Evolutionary conservation across 108 stramenopile species (phyloP).

Genomic region (Cyclotella atomus): DNA sequence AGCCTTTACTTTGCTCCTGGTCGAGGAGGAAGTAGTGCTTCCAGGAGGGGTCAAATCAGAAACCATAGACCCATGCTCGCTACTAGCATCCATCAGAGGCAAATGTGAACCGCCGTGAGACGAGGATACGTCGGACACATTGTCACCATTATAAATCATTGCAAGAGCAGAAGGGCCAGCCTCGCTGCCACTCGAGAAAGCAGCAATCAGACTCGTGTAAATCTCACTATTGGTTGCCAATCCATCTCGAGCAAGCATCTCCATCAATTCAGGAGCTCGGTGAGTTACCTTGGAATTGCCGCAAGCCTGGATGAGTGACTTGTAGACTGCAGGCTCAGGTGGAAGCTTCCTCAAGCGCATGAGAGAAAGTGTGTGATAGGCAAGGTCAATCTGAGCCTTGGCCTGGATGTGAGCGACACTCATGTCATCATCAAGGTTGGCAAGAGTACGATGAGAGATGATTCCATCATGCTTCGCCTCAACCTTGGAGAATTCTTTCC

Average conservation of each 20-base stretch:
- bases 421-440: conserved; percentile 50
- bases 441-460: neutral
- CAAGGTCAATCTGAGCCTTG: conserved; percentile 77
- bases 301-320: conserved; percentile 82
- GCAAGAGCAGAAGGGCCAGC: conserved; percentile 12
- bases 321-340: conserved; percentile 67
- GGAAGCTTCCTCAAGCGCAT: conserved; percentile 60
- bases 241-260: conserved; percentile 68
- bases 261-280: conserved; percentile 68
- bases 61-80: neutral
- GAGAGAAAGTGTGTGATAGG: conserved; percentile 63
- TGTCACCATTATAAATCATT: conserved; percentile 9
- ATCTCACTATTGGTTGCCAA: conserved; percentile 69
- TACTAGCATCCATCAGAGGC: neutral
- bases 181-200: conserved; percentile 56
- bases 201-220: conserved; percentile 64
- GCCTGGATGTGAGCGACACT: conserved; percentile 77
- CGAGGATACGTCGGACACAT: conserved; percentile 18
- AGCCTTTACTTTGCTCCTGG: neutral
- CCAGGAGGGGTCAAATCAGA: conserved; percentile 8
- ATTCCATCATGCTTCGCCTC: conserved; percentile 16
- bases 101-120: conserved; percentile 19
- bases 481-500: conserved; percentile 45
- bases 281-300: conserved; percentile 72
- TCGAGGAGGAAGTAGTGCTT: neutral